Evolutionary conservation across 768 basidiomycete genomes (phyloP), one percentile per base, ranked within the genome.

Genomic region (Mrakia gelida): DNA sequence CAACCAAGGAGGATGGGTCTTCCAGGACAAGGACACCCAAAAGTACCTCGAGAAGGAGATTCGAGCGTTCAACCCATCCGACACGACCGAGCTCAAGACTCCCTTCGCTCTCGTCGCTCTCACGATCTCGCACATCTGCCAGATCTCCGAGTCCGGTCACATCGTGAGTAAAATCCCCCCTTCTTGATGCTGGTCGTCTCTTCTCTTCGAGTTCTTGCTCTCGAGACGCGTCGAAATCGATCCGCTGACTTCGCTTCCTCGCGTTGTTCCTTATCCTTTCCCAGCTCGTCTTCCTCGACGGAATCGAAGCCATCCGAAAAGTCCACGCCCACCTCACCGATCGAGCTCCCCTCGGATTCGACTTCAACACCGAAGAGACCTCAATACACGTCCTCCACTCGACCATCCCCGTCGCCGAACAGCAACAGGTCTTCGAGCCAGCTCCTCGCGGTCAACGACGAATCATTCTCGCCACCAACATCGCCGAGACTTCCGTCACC

Each of bases 401-500:
- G 11, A 89, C 91, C 38, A 90, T 97, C 79, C 95, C 95, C 26
- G 87, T 94, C 38, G 88, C 89, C 0, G 94, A 97, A 81, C 95
- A 98, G 82, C 92, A 94, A 83, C 87, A 89, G 76, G 91, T 98
- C 73, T 97, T 97, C 82, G 90, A 92, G 30, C 92, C 93, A 0
- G 91, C 94, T 10, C 87, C 90, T 0, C 79, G 83, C 3, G 93
- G 93, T 15, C 87, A 93, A 28, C 90, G 95, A 75, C 90, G 95
- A 34, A 87, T 98, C 82, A 96, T 98, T 80, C 87, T 98, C 70
- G 89, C 95, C 7, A 98, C 95, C 56, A 97, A 97, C 83, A 94
- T 97, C 65, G 95, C 95, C 18, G 95, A 98, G 85, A 95, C 95
- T 4, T 95, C 93, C 6, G 88, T 97, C 81, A 98, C 95, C 6